A percentile compares a stretch with the other conserved stretches of the same genome.
Evolutionary conservation across 805 yeast genomes (phyloP).

Genomic region (Metschnikowia hibisci): DNA sequence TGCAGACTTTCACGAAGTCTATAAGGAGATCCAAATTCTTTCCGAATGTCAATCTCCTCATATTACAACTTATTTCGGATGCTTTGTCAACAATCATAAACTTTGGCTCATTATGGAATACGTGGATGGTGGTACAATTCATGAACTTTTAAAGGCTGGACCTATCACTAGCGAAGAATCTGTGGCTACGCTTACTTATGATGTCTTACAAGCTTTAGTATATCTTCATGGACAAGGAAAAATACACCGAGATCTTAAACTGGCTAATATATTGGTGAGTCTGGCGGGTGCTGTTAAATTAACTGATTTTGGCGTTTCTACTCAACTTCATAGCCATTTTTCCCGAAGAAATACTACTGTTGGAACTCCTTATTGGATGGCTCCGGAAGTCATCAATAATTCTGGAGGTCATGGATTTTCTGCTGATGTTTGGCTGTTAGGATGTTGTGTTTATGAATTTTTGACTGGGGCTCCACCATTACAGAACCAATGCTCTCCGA

Average conservation of each 20-base stretch:
- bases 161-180: slow-evolving; percentile 51
- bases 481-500: slow-evolving; percentile 36
- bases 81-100: slow-evolving; percentile 64
- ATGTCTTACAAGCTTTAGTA: slow-evolving; percentile 55
- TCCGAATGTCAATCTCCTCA: slow-evolving; percentile 61
- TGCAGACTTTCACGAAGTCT: slow-evolving; percentile 64
- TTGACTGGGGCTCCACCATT: slow-evolving; percentile 70
- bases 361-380: slow-evolving; percentile 66
- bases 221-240: slow-evolving; percentile 70
- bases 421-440: slow-evolving; percentile 79
- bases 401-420: slow-evolving; percentile 52
- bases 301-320: slow-evolving; percentile 45
- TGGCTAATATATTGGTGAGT: slow-evolving; percentile 38
- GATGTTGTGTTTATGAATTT: slow-evolving; percentile 72
- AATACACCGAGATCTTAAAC: slow-evolving; percentile 59
- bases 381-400: slow-evolving; percentile 55
- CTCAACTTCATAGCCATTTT: slow-evolving; percentile 40
- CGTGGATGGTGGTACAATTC: slow-evolving; percentile 73
- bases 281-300: slow-evolving; percentile 38
- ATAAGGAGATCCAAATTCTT: slow-evolving; percentile 64
- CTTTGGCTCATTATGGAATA: slow-evolving; percentile 81
- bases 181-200: slow-evolving; percentile 51
- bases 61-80: slow-evolving; percentile 67
- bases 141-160: slow-evolving; percentile 58
- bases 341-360: slow-evolving; percentile 43